Base-by-base conservation (phyloP, 805 yeast genomes). In the Suhomyces sp. region DNA sequence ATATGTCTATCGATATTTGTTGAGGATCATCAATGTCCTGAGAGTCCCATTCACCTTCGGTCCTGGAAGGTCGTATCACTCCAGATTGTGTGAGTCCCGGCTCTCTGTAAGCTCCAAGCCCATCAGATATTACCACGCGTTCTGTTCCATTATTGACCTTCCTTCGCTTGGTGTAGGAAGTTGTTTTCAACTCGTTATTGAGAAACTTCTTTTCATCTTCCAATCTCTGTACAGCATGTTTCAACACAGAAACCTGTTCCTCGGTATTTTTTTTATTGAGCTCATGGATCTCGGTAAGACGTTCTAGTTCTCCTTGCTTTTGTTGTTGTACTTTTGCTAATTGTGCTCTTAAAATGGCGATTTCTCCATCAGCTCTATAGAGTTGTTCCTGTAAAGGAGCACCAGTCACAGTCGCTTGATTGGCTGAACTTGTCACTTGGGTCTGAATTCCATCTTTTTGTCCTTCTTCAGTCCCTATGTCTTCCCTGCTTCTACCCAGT, bases 291-390 rank as follows among this genome's bases (percentile, higher is more conserved):
- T 53, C 51, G 18, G 39, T 42, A 17, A 67, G 40, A 12, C 48
- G 31, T 23, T 39, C 39, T 17, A 63, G 49, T 43, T 75, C 79
- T 2, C 55, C 57, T 5, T 61, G 61, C 26, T 62, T 62, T 31
- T 62, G 66, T 17, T 51, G 51, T 33, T 72, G 74, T 3, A 75
- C 42, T 26, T 72, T 70, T 14, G 70, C 60, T 14, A 84, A 60
- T 47, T 80, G 86, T 7, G 81, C 77, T 36, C 95, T 66, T 12
- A 90, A 65, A 22, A 88, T 80, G 10, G 93, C 80, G 23, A 85
- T 79, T 51, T 90, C 96, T 2, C 97, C 97, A 36, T 75, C 76
- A 4, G 86, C 82, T 22, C 70, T 61, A 36, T 65, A 68, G n/a
- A 79, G 29, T 34, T 50, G 41, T 37, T 50, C 44, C 47, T 51